Base-by-base conservation (phyloP, 495 filamentous ascomycete species). In the Letharia columbiana region DNA sequence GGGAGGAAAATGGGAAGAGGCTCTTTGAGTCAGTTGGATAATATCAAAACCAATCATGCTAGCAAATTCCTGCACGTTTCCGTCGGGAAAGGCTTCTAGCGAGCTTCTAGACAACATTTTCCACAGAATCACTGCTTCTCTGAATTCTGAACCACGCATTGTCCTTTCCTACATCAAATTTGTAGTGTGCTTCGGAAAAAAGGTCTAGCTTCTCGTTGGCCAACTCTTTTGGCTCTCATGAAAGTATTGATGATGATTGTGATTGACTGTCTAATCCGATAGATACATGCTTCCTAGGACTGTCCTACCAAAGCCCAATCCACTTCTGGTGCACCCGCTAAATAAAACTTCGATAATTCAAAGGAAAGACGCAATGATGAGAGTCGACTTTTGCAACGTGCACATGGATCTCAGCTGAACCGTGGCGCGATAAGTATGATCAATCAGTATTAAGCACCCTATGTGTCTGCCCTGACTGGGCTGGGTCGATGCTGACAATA, bases 401-500 rank as follows among this genome's bases (percentile, higher is more conserved):
- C 64, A 66, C 47, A 39, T 52, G 35, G 33, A 39, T 39, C 2
- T 18, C 41, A 42, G 35, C 58, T 61, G 47, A 33, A 33, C n/a
- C 7, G 54, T 44, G n/a, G 33, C 42, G 28, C 23, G 45, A 54
- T 12, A 49, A 60, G 56, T 42, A 20, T 42, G 33, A 28, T 23
- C 20, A 54, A 66, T 42, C 58, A 20, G n/a, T 37, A 47, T 61
- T 59, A 35, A 18, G 35, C 49, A 42, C 39, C 52, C 18, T 37
- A 40, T 60, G 60, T 49, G 41, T 66, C 58, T 40, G 58, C 57
- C 57, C 15, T 33, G n/a, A 13, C 31, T 44, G 62, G 54, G 31
- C 28, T 60, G 52, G 58, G 56, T 54, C 31, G 54, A 65, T 54
- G 45, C 41, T 47, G 63, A 59, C 40, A 65, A 42, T 58, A 57